Evolutionary conservation across 306 rosid genomes (phyloP), one percentile per base, ranked within the genome.

Genomic region (Alnus rubra): DNA sequence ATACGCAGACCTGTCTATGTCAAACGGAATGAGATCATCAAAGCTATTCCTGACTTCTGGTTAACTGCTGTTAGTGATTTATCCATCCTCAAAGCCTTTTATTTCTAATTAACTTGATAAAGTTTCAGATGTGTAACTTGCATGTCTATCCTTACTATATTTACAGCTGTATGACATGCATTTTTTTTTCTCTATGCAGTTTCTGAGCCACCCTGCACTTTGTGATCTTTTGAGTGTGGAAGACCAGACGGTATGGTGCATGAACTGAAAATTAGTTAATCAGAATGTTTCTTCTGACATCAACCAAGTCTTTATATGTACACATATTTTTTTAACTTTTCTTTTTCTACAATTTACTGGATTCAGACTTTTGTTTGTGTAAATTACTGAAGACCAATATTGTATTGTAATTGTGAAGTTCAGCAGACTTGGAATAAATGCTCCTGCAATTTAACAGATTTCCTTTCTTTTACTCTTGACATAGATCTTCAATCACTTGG

Each of bases 21-120:
- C 79, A 88, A 71, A 78, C 88, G 98, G 78, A 87, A 82, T 52
- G 94, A 89, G 10, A 81, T 93, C 33, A 87, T 91, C 86, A 88
- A 89, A 78, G 55, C 87, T 62, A 93, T 93, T 84, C 94, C 97
- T n/a, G 93, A 93, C 84, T 91, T 93, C 81, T 93, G 97, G 98
- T 54, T 88, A 59, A 94, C 97, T 82, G 93, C 97, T 71, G 98
- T 92, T 64, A 86, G 98, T 89, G 70, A 75, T 80, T n/a, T 59
- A 8, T 31, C 9, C 4, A 10, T n/a, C 37, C 59, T 56, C 0
- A 4, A 18, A 75, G 23, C 44, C 45, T 3, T 56, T 16, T 4
- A 9, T 30, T 52, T 74, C 11, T 45, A 65, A 28, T 74, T 71
- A 8, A 15, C 73, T 49, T 3, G 54, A 53, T 31, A 23, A 18